Conservation (phyloP, 2,329 filamentous ascomycete genomes). For the Zymoseptoria crescenta region DNA sequence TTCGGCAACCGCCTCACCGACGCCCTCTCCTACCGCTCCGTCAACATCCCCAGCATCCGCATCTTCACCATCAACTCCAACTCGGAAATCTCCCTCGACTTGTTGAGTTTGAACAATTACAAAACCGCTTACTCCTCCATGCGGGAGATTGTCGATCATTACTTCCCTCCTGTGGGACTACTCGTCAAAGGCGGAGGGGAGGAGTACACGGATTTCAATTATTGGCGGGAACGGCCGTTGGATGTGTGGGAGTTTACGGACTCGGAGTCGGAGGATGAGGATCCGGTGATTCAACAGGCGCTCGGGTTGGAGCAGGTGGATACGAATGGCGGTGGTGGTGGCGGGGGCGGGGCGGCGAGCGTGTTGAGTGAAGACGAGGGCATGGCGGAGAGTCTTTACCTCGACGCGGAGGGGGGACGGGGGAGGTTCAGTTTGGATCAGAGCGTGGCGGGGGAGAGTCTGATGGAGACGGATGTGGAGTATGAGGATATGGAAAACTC, state of each 20-base stretch:
- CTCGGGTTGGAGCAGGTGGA: slow-evolving; percentile 6
- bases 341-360: slow-evolving; percentile 6
- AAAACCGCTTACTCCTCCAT: slow-evolving; percentile 97
- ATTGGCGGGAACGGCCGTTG: slow-evolving; percentile 80
- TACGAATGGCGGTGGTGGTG: slow-evolving; percentile 2
- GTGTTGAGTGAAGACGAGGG: slow-evolving; percentile 28
- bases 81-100: slow-evolving; percentile 84
- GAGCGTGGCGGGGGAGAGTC: slow-evolving; percentile 9
- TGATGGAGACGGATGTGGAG: neutral
- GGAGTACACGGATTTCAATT: slow-evolving; percentile 93
- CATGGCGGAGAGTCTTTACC: slow-evolving; percentile 12
- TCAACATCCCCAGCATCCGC: slow-evolving; percentile 85
- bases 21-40: slow-evolving; percentile 88
- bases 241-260: slow-evolving; percentile 84
- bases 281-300: slow-evolving; percentile 17
- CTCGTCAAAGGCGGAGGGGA: slow-evolving; percentile 85
- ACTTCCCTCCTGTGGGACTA: slow-evolving; percentile 85
- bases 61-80: slow-evolving; percentile 99
- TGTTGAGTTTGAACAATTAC: slow-evolving; percentile 85
- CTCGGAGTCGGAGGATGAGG: slow-evolving; percentile 58
- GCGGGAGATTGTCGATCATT: slow-evolving; percentile 94
- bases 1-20: slow-evolving; percentile 96
- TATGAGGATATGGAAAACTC: neutral
- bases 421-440: slow-evolving; percentile 12
- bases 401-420: slow-evolving; percentile 10